Base-by-base conservation (phyloP, 352 stramenopile species). In the Halophytophthora batemanensis region DNA sequence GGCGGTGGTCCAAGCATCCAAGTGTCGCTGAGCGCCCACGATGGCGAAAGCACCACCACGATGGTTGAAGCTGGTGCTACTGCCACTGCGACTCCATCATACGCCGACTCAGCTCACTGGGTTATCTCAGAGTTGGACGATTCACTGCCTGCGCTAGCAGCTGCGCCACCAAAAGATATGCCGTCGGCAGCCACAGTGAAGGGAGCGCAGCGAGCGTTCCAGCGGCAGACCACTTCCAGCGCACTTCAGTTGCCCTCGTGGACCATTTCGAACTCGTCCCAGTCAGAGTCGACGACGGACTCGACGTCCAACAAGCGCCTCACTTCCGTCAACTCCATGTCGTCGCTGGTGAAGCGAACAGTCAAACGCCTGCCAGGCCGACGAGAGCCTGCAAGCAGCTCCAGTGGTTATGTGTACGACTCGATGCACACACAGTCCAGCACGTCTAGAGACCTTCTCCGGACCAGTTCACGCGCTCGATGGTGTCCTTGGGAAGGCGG, bases 1-100 rank as follows among this genome's bases (percentile, higher is more conserved):
- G 72, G 79, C 23, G 79, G 79, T 19, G 79, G 79, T 11, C 79
- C 79, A 3, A 85, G 70, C 42, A 89, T 89, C 35, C 59, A 77
- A 59, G 31, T 74, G 23, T 55, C 50, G 33, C 17, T 60, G 0
- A 64, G 60, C 12, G 50, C 42, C 15, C 31, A 58, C 14, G 42
- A 35, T 1, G 43, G 47, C 8, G 12, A n/a, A 0, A 47, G 15
- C n/a, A 47, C 6, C 19, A 39, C n/a, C 14, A 37, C 45, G 18
- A 3, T 51, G n/a, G 34, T 42, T n/a, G 38, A 11, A 34, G 8
- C 17, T 51, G 34, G 10, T 11, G 18, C 3, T 7, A 33, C 8
- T 21, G 17, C 45, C 22, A 46, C 45, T 48, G 11, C 45, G 28
- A 37, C 6, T 11, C 7, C 12, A 13, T 14, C 8, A 41, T 49